Evolutionary conservation across 1,284 basidiomycete genomes (phyloP).

Genomic region (Athelia sp.): DNA sequence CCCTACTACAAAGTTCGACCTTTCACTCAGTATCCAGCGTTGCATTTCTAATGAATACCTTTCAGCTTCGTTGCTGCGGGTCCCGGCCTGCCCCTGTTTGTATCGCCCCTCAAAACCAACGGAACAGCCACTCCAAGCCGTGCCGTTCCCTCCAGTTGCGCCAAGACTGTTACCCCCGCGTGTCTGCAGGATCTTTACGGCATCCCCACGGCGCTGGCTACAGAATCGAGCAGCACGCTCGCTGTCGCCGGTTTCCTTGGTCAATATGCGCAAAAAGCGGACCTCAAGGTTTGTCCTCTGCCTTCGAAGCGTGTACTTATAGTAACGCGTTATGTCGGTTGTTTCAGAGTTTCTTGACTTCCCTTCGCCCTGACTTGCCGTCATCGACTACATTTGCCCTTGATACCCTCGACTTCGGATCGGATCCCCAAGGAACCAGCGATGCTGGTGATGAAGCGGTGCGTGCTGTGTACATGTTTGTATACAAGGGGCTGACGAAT

Average conservation of each 20-base stretch:
- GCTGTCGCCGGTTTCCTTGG: slow-evolving; percentile 27
- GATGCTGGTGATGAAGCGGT: slow-evolving; percentile 28
- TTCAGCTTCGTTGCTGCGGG: no score
- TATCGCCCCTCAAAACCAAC: slow-evolving; percentile 11
- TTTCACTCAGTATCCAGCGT: slow-evolving; percentile 10
- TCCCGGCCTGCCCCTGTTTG: neutral
- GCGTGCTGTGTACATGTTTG: no score
- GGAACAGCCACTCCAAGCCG: slow-evolving; percentile 4
- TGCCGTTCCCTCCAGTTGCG: slow-evolving; percentile 15
- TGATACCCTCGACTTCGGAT: slow-evolving; percentile 21
- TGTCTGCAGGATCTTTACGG: slow-evolving; percentile 26
- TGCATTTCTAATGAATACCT: no score
- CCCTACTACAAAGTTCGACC: slow-evolving; percentile 23
- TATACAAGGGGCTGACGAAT: no score
- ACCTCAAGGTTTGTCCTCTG: slow-evolving; percentile 10
- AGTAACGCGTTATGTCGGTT: neutral
- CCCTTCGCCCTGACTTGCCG: slow-evolving; percentile 27
- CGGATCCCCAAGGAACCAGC: slow-evolving; percentile 21
- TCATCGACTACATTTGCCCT: slow-evolving; percentile 25
- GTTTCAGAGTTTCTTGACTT: no score
- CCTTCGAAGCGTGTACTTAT: neutral
- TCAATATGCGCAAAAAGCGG: slow-evolving; percentile 15
- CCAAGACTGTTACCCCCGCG: slow-evolving; percentile 17
- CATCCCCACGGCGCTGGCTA: slow-evolving; percentile 24
- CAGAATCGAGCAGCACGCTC: slow-evolving; percentile 21